Evolutionary conservation across 2,329 filamentous ascomycete genomes (phyloP), one percentile per base, ranked within the genome.

Genomic region (Aspergillus udagawae): DNA sequence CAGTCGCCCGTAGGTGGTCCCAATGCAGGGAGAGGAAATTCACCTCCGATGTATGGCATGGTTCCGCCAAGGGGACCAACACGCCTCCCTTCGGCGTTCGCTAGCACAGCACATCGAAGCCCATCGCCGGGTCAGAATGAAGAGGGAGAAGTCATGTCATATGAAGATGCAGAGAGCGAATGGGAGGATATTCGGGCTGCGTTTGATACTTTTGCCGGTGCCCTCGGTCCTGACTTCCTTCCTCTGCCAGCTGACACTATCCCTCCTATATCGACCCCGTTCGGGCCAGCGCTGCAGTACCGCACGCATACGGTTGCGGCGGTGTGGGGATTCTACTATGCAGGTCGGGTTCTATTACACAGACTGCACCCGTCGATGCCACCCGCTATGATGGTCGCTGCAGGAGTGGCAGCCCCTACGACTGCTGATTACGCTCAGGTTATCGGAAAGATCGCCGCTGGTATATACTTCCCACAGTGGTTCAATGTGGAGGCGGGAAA

Each of bases 321-420:
- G 35, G 81, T 97, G 23, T 96, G 92, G 91, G 86, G 90, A 69
- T 88, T 92, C 62, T 92, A 90, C 71, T 89, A 96, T 73, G 90
- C 93, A 80, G 87, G 88, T 0, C 82, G 91, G 49, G 93, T 97
- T 56, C 82, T 92, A 54, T 82, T 94, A n/a, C 80, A 93, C 58
- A 84, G 94, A 35, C 82, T 87, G 1, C 92, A 97, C 64, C 94
- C 94, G 0, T 84, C 84, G 25, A 97, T 97, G 92, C 93, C 92
- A 0, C 91, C 93, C 0, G 87, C 92, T 8, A 89, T 92, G 38
- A 92, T 96, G 85, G 84, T 92, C 66, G 92, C 94, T 2, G 91
- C 91, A 0, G 89, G 88, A 7, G 82, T 95, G 61, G 86, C 89
- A 9, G 91, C 91, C 0, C 78, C 79, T 14, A 83, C 89, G 51